phyloP scores from a whole-genome alignment of 2,329 filamentous ascomycete genomes.

The Chaetomium olivaceum region DNA sequence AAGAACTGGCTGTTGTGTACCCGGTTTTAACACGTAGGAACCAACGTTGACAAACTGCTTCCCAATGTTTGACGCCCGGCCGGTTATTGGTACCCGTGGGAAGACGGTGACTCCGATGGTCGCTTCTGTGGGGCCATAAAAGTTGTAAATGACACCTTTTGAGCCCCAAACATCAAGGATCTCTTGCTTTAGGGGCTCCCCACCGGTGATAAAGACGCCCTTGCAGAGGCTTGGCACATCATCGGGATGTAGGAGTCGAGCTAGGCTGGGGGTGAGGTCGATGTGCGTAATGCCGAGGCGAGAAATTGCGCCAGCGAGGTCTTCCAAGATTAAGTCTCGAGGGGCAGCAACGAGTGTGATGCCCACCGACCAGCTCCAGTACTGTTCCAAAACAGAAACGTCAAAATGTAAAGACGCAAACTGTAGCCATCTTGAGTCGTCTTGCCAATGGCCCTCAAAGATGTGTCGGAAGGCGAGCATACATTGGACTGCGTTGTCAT shows the following conservation, averaged over 20 bases:
- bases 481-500: slow-evolving; percentile 85
- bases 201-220: slow-evolving; percentile 91
- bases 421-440: slow-evolving; percentile 78
- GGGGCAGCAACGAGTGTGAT: slow-evolving; percentile 82
- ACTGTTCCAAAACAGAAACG: slow-evolving; percentile 89
- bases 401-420: slow-evolving; percentile 96
- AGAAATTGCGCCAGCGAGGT: slow-evolving; percentile 72
- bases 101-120: slow-evolving; percentile 93
- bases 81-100: slow-evolving; percentile 73
- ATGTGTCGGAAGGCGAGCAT: slow-evolving; percentile 83
- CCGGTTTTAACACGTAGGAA: slow-evolving; percentile 72
- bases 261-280: slow-evolving; percentile 85
- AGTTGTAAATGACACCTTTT: slow-evolving; percentile 82
- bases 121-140: slow-evolving; percentile 87
- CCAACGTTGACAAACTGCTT: slow-evolving; percentile 85
- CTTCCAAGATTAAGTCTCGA: slow-evolving; percentile 81
- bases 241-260: slow-evolving; percentile 73
- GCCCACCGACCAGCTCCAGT: slow-evolving; percentile 92
- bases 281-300: slow-evolving; percentile 80
- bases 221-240: slow-evolving; percentile 77
- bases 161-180: slow-evolving; percentile 85
- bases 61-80: slow-evolving; percentile 85
- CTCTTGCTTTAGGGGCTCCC: slow-evolving; percentile 84
- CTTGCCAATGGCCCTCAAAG: slow-evolving; percentile 73
- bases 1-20: slow-evolving; percentile 69